Evolutionary conservation across 1,284 basidiomycete genomes (phyloP).

Genomic region (Boletus sp.): DNA sequence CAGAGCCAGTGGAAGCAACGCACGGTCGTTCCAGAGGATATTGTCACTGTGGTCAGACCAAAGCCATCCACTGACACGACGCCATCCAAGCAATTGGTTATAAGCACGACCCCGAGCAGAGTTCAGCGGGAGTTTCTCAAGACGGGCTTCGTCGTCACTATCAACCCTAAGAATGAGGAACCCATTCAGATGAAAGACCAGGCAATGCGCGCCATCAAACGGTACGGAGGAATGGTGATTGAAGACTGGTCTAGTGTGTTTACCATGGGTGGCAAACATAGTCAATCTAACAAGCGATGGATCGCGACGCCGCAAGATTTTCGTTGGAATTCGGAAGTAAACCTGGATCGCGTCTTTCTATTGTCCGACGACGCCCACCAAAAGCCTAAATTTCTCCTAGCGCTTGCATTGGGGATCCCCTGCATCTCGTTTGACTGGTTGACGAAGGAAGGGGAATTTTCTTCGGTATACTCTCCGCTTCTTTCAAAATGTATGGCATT

Average conservation of each 20-base stretch:
- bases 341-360: constrained; percentile 61
- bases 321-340: constrained; percentile 38
- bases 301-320: constrained; percentile 45
- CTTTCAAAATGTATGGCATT: not conserved
- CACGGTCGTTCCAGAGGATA: constrained; percentile 35
- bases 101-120: constrained; percentile 32
- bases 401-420: constrained; percentile 82
- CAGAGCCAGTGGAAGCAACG: constrained; percentile 52
- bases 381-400: constrained; percentile 77
- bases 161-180: constrained; percentile 34
- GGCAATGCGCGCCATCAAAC: constrained; percentile 44
- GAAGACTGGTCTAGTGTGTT: constrained; percentile 69
- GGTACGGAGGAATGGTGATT: constrained; percentile 56
- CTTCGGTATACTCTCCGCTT: constrained; percentile 23
- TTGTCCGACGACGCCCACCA: constrained; percentile 59
- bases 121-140: constrained; percentile 41
- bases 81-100: constrained; percentile 40
- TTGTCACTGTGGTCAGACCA: constrained; percentile 40
- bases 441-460: constrained; percentile 37
- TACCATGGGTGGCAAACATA: constrained; percentile 49
- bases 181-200: constrained; percentile 35
- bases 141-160: constrained; percentile 48
- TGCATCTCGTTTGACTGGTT: constrained; percentile 67
- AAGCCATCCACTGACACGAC: constrained; percentile 35
- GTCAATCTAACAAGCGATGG: constrained; percentile 48